Percentiles rank a stretch among this genome's conserved stretches.
phyloP scores from a whole-genome alignment of 129 eudicot genomes.

The Flaveria sonorensis region DNA sequence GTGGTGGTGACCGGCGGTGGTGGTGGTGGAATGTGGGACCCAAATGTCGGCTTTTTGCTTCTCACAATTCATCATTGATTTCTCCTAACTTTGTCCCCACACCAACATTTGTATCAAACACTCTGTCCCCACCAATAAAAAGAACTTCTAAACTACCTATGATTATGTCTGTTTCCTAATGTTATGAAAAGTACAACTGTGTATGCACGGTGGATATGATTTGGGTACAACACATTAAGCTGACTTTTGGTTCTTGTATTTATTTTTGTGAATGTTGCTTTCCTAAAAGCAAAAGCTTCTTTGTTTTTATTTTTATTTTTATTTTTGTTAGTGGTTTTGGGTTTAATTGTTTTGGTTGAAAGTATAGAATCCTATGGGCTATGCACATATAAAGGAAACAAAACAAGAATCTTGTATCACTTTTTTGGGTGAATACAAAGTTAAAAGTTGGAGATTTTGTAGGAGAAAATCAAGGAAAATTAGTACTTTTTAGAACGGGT shows the following conservation, averaged over 20 bases:
- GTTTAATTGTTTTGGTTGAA: conserved; percentile 17
- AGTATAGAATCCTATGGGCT: conserved; percentile 39
- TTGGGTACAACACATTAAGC: conserved; percentile 41
- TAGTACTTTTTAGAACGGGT: too few relatives aligned
- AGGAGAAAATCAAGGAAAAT: not conserved
- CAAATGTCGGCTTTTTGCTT: conserved; percentile 74
- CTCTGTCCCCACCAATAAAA: conserved; percentile 28
- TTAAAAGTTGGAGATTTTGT: conserved; percentile 21
- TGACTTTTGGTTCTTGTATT: conserved; percentile 31
- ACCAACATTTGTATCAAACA: conserved; percentile 34
- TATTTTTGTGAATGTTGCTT: conserved; percentile 47
- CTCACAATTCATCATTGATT: conserved; percentile 58
- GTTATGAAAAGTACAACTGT: conserved; percentile 28
- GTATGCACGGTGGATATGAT: conserved; percentile 21
- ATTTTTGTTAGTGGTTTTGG: conserved; percentile 25
- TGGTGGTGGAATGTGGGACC: conserved; percentile 53
- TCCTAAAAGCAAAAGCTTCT: conserved; percentile 28
- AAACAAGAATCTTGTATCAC: conserved; percentile 32
- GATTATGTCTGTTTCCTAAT: conserved; percentile 10
- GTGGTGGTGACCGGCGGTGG: conserved; percentile 25
- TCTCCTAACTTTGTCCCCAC: conserved; percentile 66
- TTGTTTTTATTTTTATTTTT: conserved; percentile 14
- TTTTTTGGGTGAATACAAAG: conserved; percentile 37
- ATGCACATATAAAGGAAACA: conserved; percentile 33
- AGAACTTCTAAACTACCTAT: conserved; percentile 9